A percentile compares a stretch with the other conserved stretches of the same genome.
Evolutionary conservation across 2,329 filamentous ascomycete genomes (phyloP).

Genomic region (Cordyceps farinosa): DNA sequence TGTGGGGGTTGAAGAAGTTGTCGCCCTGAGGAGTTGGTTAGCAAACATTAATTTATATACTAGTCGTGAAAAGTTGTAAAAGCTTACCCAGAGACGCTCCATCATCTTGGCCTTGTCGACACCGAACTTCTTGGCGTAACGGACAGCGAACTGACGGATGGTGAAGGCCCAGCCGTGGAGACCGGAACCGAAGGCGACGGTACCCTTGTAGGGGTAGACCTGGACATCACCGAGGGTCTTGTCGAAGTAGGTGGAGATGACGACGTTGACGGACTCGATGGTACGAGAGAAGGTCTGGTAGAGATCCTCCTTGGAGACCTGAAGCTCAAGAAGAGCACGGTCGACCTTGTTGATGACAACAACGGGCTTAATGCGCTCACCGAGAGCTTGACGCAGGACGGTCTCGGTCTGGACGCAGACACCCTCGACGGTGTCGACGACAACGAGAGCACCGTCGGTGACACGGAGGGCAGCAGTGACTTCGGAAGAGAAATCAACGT

Average conservation of each 20-base stretch:
- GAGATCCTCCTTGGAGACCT: conserved; percentile 97
- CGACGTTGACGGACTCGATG: conserved; percentile 99
- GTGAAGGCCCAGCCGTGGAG: conserved; percentile 99
- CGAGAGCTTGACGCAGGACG: conserved; percentile 95
- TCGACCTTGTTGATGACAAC: conserved; percentile 99
- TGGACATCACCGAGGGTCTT: conserved; percentile 95
- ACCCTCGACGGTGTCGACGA: conserved; percentile 99
- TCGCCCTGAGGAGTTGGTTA: conserved; percentile 58
- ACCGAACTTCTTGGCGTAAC: conserved; percentile 99
- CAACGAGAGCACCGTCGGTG: conserved; percentile 98
- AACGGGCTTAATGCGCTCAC: conserved; percentile 99
- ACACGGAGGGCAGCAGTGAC: conserved; percentile 99
- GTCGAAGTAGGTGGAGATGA: conserved; percentile 98
- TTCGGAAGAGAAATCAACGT: conserved; percentile 99
- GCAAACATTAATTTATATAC: neutral
- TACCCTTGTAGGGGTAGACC: conserved; percentile 97
- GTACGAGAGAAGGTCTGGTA: conserved; percentile 99
- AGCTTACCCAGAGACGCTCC: conserved; percentile 93
- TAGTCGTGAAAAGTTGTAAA: neutral
- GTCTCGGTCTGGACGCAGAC: conserved; percentile 99
- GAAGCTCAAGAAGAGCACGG: conserved; percentile 96
- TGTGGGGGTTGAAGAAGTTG: conserved; percentile 99
- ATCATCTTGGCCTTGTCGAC: conserved; percentile 99
- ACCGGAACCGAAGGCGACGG: conserved; percentile 98
- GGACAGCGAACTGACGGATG: conserved; percentile 90